phyloP scores from a whole-genome alignment of 2,329 filamentous ascomycete species.

The Coniochaeta sp. region DNA sequence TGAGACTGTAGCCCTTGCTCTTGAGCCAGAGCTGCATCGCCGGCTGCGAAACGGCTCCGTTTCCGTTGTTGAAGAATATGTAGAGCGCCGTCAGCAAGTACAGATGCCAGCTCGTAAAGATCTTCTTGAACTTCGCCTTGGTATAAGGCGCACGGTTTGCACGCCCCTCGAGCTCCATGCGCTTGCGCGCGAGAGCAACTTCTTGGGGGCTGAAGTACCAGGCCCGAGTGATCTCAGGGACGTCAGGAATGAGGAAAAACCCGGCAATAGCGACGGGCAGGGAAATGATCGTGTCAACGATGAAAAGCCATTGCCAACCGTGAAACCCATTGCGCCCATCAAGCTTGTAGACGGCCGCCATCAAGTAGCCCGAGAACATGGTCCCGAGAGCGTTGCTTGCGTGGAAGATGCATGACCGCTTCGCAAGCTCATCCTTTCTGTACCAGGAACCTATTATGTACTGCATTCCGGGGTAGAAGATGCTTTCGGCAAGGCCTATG shows the following conservation, averaged over 20 bases:
- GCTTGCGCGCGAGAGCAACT: conserved; percentile 28
- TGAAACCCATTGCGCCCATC: conserved; percentile 40
- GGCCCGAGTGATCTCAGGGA: conserved; percentile 29
- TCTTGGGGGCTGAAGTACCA: conserved; percentile 31
- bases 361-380: conserved; percentile 53
- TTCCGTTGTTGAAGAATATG: conserved; percentile 58
- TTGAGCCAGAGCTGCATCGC: conserved; percentile 47
- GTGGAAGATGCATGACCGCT: conserved; percentile 40
- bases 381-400: conserved; percentile 42
- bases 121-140: conserved; percentile 47
- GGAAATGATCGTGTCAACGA: conserved; percentile 50
- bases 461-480: conserved; percentile 32
- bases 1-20: conserved; percentile 31
- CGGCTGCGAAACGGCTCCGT: conserved; percentile 38
- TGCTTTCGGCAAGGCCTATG: conserved; percentile 32
- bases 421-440: conserved; percentile 37
- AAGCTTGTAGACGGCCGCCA: conserved; percentile 46
- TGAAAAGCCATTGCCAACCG: conserved; percentile 51
- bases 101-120: conserved; percentile 59
- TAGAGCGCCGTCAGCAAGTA: conserved; percentile 53
- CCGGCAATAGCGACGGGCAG: conserved; percentile 48
- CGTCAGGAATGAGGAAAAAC: conserved; percentile 35
- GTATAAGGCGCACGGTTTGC: conserved; percentile 32
- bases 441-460: conserved; percentile 40
- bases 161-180: conserved; percentile 37